These are phyloP conservation scores for Fusarium coffeatum DNA, from an alignment of 2,329 filamentous ascomycete genomes.

Conservation along the genomic window DNA sequence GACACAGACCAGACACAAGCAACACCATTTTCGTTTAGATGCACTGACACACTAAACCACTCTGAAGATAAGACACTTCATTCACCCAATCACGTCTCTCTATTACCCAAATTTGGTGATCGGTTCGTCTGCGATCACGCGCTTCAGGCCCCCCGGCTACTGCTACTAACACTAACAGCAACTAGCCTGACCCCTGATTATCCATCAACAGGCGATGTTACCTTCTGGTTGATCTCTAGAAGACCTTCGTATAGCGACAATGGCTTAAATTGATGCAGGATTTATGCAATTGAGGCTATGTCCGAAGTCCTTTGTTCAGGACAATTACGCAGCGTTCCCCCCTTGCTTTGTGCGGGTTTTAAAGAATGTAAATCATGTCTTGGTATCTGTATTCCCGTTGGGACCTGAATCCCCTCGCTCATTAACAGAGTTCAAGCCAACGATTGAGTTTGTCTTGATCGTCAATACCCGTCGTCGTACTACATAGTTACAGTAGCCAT, in stretches of 20 bases:
- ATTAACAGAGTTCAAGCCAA: slow-evolving; percentile 22
- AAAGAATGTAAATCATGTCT: background rate
- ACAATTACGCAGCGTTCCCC: background rate
- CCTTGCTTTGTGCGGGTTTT: background rate
- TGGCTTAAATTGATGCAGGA: background rate
- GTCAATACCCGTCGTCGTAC: slow-evolving; percentile 11
- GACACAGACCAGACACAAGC: slow-evolving; percentile 20
- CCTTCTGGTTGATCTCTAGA: slow-evolving; percentile 10
- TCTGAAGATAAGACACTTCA: slow-evolving; percentile 22
- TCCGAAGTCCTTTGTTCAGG: too few species aligned
- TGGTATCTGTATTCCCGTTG: background rate
- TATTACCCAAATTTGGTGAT: slow-evolving; percentile 15
- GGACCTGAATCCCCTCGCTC: background rate
- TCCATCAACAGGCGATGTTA: slow-evolving; percentile 22
- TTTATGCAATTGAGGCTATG: background rate
- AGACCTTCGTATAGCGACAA: slow-evolving; percentile 8
- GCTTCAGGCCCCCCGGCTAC: slow-evolving; percentile 5
- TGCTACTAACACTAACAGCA: background rate
- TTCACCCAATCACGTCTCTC: slow-evolving; percentile 11
- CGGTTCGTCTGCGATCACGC: slow-evolving; percentile 19
- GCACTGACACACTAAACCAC: slow-evolving; percentile 24
- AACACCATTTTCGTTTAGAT: slow-evolving; percentile 28
- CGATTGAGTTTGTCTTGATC: slow-evolving; percentile 32
- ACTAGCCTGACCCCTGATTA: slow-evolving; percentile 21
- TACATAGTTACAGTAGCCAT: background rate